Base-by-base conservation (phyloP, 2,329 filamentous ascomycete species). In the Penicillium thymicola region DNA sequence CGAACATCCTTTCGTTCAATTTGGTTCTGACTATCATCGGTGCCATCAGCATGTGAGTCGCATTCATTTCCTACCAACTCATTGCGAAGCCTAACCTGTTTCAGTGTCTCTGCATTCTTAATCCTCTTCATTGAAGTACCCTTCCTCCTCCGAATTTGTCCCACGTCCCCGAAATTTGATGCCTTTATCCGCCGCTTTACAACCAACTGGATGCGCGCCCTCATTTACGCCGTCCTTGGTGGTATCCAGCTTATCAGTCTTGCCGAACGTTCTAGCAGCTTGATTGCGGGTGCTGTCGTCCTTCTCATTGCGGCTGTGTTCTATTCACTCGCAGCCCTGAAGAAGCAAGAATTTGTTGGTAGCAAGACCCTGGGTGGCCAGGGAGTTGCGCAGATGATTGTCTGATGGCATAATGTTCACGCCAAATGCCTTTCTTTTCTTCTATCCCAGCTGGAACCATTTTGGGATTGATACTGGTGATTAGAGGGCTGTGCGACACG, bases 301-400 rank as follows among this genome's bases (percentile, higher is more conserved):
- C 81, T 99, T 57, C 77, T 88, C 18, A 70, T 96, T 51, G 89
- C 94, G 5, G 86, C 84, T 36, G 59, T 86, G 49, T 97, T 93
- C 82, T 99, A 99, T 75, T 68, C 71, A 16, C 65, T 79, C 38
- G 77, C 77, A 21, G 77, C 67, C 36, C 36, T 78, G 54, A 78
- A 70, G 65, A 75, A 72, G 43, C 77, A 79, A 59, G 76, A 79
- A 21, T 79, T 79, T 51, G 70, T 77, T 25, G 71, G 76, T 78
- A 97, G 92, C 82, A 97, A 97, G 85, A 97, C 93, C 16, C 82
- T 99, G 51, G 94, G 94, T 64, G 94, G 94, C 51, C 88, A 90
- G 65, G 93, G 93, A 51, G 89, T 97, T 65, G 94, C 92, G 60
- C 92, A 97, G 81, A 97, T 97, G 93, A 97, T 97, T 77, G 92